Percentiles rank a stretch among this genome's conserved stretches.
phyloP scores from a whole-genome alignment of 1,284 basidiomycete species.

The Malassezia slooffiae region DNA sequence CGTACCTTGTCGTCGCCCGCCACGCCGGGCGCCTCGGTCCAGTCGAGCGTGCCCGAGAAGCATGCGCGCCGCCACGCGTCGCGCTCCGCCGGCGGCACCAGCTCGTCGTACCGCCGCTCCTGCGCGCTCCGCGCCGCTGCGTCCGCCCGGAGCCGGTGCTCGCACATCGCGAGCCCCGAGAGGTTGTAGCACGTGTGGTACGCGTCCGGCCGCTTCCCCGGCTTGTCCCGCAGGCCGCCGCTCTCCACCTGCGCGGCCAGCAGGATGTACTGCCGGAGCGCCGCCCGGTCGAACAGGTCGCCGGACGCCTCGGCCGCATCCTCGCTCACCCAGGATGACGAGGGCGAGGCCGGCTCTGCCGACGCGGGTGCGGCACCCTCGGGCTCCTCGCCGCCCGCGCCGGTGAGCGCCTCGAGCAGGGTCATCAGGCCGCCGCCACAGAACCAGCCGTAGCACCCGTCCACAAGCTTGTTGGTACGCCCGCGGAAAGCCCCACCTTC shows the following conservation, averaged over 20 bases:
- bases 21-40: background rate
- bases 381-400: too few species aligned
- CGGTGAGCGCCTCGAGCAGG: slow-evolving; percentile 57
- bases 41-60: slow-evolving; percentile 5
- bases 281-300: slow-evolving; percentile 48
- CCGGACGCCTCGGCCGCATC: slow-evolving; percentile 9
- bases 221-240: slow-evolving; percentile 87
- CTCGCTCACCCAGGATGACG: slow-evolving; percentile 19
- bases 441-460: slow-evolving; percentile 96
- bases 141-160: slow-evolving; percentile 24
- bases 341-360: background rate
- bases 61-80: slow-evolving; percentile 2
- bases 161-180: slow-evolving; percentile 31
- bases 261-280: slow-evolving; percentile 77
- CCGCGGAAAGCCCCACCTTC: slow-evolving; percentile 90
- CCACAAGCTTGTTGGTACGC: slow-evolving; percentile 91
- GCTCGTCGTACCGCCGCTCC: background rate
- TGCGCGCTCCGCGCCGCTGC: background rate
- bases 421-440: slow-evolving; percentile 82
- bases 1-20: background rate
- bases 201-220: slow-evolving; percentile 61
- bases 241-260: slow-evolving; percentile 60
- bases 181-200: slow-evolving; percentile 47
- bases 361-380: too few species aligned
- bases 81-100: background rate